These are phyloP conservation scores for Castanea mollissima DNA, from an alignment of 306 rosid species.

Conservation along the genomic window DNA sequence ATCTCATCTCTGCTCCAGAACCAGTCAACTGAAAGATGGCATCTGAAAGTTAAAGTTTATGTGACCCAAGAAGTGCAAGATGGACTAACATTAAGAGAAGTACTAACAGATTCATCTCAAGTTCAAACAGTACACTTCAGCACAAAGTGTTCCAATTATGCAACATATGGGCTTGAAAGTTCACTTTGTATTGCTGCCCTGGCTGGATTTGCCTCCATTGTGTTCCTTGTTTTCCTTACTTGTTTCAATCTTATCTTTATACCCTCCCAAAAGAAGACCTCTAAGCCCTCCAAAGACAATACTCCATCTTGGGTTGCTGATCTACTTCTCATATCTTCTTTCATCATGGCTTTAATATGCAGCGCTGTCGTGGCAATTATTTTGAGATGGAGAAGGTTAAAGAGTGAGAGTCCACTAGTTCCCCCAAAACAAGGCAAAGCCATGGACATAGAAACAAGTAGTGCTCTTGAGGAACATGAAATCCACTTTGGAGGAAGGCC, in stretches of 20 bases:
- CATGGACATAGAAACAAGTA: slow-evolving; percentile 40
- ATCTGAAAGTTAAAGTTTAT: slow-evolving; percentile 54
- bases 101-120: slow-evolving; percentile 37
- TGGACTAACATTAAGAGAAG: slow-evolving; percentile 40
- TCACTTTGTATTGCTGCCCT: slow-evolving; percentile 59
- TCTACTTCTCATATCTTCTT: slow-evolving; percentile 57
- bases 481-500: slow-evolving; percentile 80
- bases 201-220: slow-evolving; percentile 49
- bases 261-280: slow-evolving; percentile 37
- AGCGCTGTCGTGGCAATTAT: slow-evolving; percentile 40
- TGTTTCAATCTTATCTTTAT: slow-evolving; percentile 51
- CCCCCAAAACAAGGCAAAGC: slow-evolving; percentile 33
- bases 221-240: slow-evolving; percentile 47
- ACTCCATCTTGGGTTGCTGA: slow-evolving; percentile 66
- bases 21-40: slow-evolving; percentile 38
- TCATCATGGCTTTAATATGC: slow-evolving; percentile 46
- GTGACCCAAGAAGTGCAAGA: slow-evolving; percentile 72
- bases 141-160: slow-evolving; percentile 38
- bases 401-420: slow-evolving; percentile 42
- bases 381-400: slow-evolving; percentile 63
- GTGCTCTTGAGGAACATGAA: slow-evolving; percentile 63
- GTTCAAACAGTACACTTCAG: slow-evolving; percentile 49
- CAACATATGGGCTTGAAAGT: slow-evolving; percentile 62
- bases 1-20: slow-evolving; percentile 51
- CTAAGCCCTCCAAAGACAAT: slow-evolving; percentile 41